phyloP scores from a whole-genome alignment of 306 rosid genomes.

The Fragaria nilgerrensis region DNA sequence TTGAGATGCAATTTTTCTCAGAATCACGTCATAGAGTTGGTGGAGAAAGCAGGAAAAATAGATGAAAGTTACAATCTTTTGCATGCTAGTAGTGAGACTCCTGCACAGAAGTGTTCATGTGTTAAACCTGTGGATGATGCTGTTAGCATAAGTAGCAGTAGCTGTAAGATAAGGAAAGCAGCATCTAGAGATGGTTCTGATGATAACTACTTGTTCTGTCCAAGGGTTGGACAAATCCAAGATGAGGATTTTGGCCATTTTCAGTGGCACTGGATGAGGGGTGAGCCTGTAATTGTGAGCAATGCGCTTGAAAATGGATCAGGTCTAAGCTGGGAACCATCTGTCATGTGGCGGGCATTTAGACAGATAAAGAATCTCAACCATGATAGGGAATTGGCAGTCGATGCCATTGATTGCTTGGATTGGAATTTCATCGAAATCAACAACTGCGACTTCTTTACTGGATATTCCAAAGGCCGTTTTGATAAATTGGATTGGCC shows the following conservation, averaged over 20 bases:
- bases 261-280: conserved; percentile 78
- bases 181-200: conserved; percentile 56
- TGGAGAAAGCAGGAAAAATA: conserved; percentile 51
- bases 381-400: conserved; percentile 44
- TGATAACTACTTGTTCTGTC: conserved; percentile 68
- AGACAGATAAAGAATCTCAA: conserved; percentile 46
- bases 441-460: conserved; percentile 73
- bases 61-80: conserved; percentile 30
- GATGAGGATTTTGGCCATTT: conserved; percentile 57
- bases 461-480: conserved; percentile 56
- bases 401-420: conserved; percentile 73
- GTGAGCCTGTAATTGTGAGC: conserved; percentile 84
- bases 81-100: conserved; percentile 19
- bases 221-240: conserved; percentile 46
- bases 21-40: conserved; percentile 42
- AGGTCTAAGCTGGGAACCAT: conserved; percentile 92
- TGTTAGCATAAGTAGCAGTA: conserved; percentile 14
- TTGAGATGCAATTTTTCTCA: conserved; percentile 44
- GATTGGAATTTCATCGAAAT: conserved; percentile 75
- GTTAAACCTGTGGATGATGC: conserved; percentile 14
- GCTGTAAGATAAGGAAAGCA: conserved; percentile 40
- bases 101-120: conserved; percentile 44
- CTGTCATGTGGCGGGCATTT: conserved; percentile 94
- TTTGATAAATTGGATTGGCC: conserved; percentile 46
- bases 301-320: conserved; percentile 62